phyloP scores from a whole-genome alignment of 2,329 filamentous ascomycete genomes.

The Delphinella strobiligena region DNA sequence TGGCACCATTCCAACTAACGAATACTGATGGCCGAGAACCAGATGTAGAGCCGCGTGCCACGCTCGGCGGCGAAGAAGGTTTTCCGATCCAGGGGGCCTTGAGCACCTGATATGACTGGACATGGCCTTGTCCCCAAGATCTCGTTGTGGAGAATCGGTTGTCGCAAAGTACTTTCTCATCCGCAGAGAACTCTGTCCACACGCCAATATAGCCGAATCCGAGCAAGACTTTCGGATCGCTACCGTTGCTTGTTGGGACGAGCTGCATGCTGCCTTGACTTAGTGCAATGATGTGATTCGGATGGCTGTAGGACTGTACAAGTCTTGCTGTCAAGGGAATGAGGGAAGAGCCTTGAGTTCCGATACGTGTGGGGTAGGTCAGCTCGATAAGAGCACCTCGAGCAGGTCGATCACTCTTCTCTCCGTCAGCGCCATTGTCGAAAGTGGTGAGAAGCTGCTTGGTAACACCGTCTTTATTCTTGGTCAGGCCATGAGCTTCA shows the following conservation, averaged over 20 bases:
- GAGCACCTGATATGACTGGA: slow-evolving; percentile 39
- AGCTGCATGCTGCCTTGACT: slow-evolving; percentile 17
- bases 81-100: slow-evolving; percentile 34
- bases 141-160: slow-evolving; percentile 27
- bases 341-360: not conserved
- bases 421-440: slow-evolving; percentile 29
- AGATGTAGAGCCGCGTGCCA: slow-evolving; percentile 17
- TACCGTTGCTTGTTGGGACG: slow-evolving; percentile 28
- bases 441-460: slow-evolving; percentile 37
- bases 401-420: slow-evolving; percentile 1
- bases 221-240: slow-evolving; percentile 34
- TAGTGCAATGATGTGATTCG: slow-evolving; percentile 12
- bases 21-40: slow-evolving; percentile 23
- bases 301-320: slow-evolving; percentile 17
- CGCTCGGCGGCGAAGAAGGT: slow-evolving; percentile 20
- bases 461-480: slow-evolving; percentile 18
- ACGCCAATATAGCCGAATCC: slow-evolving; percentile 38
- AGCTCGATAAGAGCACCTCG: slow-evolving; percentile 4
- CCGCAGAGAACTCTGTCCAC: slow-evolving; percentile 27
- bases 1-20: slow-evolving; percentile 41
- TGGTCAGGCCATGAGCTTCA: not conserved
- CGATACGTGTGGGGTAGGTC: slow-evolving; percentile 1
- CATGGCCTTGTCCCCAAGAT: slow-evolving; percentile 6
- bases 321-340: slow-evolving; percentile 17
- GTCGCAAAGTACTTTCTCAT: slow-evolving; percentile 41